phyloP scores from a whole-genome alignment of 805 yeast species.

The Wickerhamiella siamensis region DNA sequence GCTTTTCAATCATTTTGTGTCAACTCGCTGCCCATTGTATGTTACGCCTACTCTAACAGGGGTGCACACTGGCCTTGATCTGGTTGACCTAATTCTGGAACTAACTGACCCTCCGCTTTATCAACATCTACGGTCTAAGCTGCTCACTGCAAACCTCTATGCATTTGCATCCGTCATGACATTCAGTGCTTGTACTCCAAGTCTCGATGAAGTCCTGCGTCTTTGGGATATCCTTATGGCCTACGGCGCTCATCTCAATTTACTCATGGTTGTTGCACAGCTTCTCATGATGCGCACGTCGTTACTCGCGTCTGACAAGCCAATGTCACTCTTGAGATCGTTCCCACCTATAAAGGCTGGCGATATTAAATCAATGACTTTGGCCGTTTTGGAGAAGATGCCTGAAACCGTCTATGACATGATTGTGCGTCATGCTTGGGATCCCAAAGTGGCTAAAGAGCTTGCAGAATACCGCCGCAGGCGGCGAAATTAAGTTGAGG shows the following conservation, averaged over 20 bases:
- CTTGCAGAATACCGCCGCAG: conserved; percentile 7
- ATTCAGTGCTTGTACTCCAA: conserved; percentile 78
- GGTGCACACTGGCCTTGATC: conserved; percentile 56
- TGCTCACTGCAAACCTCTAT: conserved; percentile 70
- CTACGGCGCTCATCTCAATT: conserved; percentile 78
- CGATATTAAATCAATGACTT: conserved; percentile 61
- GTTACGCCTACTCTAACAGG: conserved; percentile 66
- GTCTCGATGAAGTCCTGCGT: conserved; percentile 55
- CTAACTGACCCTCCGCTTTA: conserved; percentile 61
- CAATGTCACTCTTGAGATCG: conserved; percentile 61
- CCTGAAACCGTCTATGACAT: conserved; percentile 54
- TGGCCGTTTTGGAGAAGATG: conserved; percentile 63
- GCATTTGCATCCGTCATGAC: conserved; percentile 65
- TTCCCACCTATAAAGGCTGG: conserved; percentile 60
- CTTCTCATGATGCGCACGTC: conserved; percentile 51
- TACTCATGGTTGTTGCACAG: conserved; percentile 73
- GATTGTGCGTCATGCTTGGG: conserved; percentile 49
- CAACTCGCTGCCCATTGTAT: conserved; percentile 58
- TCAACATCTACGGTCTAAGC: conserved; percentile 42
- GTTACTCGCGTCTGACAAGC: conserved; percentile 44
- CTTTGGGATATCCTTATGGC: conserved; percentile 89
- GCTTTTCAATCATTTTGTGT: conserved; percentile 47
- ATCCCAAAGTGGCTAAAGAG: conserved; percentile 20
- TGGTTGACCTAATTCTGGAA: conserved; percentile 61
- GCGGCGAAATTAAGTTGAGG: not conserved